These are phyloP conservation scores for Sclerotinia subarctica DNA, from an alignment of 2,329 filamentous ascomycete species.

Conservation along the genomic window DNA sequence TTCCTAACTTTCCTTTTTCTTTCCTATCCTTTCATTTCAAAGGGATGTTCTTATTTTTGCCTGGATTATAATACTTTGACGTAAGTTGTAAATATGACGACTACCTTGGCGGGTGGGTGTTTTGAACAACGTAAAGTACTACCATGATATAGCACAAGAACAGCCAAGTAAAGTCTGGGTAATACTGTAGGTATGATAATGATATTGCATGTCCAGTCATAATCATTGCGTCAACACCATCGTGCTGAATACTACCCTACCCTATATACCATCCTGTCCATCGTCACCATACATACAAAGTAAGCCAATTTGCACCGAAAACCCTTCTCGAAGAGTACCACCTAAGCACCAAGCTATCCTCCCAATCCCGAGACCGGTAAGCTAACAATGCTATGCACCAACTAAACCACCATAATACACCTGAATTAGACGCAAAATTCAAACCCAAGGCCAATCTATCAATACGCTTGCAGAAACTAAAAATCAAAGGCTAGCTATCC, in stretches of 20 bases:
- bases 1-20: too few species aligned
- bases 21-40: too few species aligned
- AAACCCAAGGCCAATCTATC: background rate
- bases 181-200: background rate
- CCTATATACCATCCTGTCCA: background rate
- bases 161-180: background rate
- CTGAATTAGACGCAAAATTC: background rate
- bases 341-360: constrained; percentile 20
- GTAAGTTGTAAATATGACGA: background rate
- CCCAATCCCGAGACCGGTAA: constrained; percentile 19
- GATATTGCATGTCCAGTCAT: background rate
- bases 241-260: background rate
- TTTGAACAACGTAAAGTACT: background rate
- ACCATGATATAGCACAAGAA: background rate
- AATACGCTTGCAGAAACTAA: constrained; percentile 7
- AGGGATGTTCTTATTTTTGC: background rate
- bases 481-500: constrained; percentile 21
- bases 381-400: constrained; percentile 17
- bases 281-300: background rate
- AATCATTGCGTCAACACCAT: background rate
- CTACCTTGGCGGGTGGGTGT: background rate
- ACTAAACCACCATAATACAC: constrained; percentile 13
- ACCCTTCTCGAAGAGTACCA: background rate
- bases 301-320: background rate
- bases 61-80: background rate